Conservation (phyloP, 2,329 filamentous ascomycete genomes). For the Chaetoscypha palmicola region DNA sequence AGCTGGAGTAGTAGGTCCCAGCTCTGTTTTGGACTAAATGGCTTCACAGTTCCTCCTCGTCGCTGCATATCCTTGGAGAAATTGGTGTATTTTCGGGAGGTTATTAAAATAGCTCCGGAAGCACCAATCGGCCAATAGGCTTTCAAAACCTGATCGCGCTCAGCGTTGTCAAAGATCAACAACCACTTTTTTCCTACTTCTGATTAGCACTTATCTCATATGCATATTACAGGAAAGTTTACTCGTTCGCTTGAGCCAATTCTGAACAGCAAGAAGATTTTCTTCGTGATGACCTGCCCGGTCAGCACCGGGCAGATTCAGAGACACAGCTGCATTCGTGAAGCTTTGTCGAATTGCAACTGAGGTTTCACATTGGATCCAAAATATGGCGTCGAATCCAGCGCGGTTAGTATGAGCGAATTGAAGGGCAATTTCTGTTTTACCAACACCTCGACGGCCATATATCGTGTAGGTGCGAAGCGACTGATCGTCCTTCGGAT, state of each 20-base stretch:
- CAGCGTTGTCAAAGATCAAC: slow-evolving; percentile 18
- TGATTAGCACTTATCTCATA: not conserved
- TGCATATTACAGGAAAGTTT: not conserved
- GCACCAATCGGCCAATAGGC: slow-evolving; percentile 24
- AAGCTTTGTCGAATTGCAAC: slow-evolving; percentile 25
- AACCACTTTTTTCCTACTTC: slow-evolving; percentile 13
- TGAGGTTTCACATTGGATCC: slow-evolving; percentile 24
- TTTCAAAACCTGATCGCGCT: slow-evolving; percentile 18
- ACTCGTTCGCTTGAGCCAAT: slow-evolving; percentile 19
- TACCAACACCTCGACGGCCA: slow-evolving; percentile 25
- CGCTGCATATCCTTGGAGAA: slow-evolving; percentile 21
- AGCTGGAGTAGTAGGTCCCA: slow-evolving; percentile 20
- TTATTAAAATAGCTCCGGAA: slow-evolving; percentile 21
- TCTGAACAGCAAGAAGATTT: slow-evolving; percentile 14
- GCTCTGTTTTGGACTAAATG: slow-evolving; percentile 15
- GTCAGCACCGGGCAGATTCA: slow-evolving; percentile 23
- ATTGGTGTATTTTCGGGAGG: slow-evolving; percentile 24
- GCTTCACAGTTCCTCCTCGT: slow-evolving; percentile 19
- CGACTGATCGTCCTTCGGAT: slow-evolving; percentile 1
- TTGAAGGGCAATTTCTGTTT: slow-evolving; percentile 21
- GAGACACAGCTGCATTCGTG: slow-evolving; percentile 22
- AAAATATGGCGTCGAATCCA: slow-evolving; percentile 26
- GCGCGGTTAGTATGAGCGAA: slow-evolving; percentile 18
- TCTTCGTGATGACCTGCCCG: slow-evolving; percentile 14
- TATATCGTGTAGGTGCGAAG: slow-evolving; percentile 25